Percentiles rank a stretch among this genome's conserved stretches.
phyloP scores from a whole-genome alignment of 805 yeast genomes.

The Komagataella ulmi region DNA sequence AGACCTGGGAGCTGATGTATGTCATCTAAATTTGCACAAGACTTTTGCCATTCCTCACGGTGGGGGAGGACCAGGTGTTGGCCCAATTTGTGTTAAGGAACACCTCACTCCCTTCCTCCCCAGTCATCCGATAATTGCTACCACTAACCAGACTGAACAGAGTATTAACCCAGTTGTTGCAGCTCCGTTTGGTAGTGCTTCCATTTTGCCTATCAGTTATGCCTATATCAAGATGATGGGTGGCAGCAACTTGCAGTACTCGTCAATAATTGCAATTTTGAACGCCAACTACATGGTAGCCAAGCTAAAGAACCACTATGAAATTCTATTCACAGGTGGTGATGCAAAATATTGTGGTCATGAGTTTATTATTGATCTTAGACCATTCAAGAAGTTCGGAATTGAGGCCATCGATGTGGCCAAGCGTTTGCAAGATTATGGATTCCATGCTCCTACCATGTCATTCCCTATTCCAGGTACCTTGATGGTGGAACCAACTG shows the following conservation, averaged over 20 bases:
- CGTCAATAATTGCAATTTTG: conserved; percentile 84
- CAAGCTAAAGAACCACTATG: conserved; percentile 55
- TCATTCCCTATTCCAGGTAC: conserved; percentile 98
- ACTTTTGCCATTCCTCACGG: conserved; percentile 98
- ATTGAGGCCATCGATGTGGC: conserved; percentile 95
- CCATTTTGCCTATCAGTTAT: conserved; percentile 86
- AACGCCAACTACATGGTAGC: conserved; percentile 94
- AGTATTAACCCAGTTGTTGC: conserved; percentile 72
- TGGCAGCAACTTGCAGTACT: conserved; percentile 64
- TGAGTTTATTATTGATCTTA: conserved; percentile 86
- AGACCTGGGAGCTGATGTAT: conserved; percentile 95
- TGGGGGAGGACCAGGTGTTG: conserved; percentile 99
- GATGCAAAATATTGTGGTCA: conserved; percentile 74
- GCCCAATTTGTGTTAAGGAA: conserved; percentile 86
- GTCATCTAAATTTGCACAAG: conserved; percentile 93
- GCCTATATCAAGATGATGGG: conserved; percentile 94
- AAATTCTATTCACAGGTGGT: conserved; percentile 60
- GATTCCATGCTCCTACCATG: conserved; percentile 98
- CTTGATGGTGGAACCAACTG: conserved; percentile 96
- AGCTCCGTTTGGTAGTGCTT: conserved; percentile 94
- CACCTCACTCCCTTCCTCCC: conserved; percentile 80
- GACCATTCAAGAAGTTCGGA: conserved; percentile 69
- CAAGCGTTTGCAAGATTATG: conserved; percentile 93
- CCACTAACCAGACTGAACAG: conserved; percentile 22
- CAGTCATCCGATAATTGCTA: conserved; percentile 52